Conservation (phyloP, 1,284 basidiomycete genomes). For the Hymenochaete sp. region DNA sequence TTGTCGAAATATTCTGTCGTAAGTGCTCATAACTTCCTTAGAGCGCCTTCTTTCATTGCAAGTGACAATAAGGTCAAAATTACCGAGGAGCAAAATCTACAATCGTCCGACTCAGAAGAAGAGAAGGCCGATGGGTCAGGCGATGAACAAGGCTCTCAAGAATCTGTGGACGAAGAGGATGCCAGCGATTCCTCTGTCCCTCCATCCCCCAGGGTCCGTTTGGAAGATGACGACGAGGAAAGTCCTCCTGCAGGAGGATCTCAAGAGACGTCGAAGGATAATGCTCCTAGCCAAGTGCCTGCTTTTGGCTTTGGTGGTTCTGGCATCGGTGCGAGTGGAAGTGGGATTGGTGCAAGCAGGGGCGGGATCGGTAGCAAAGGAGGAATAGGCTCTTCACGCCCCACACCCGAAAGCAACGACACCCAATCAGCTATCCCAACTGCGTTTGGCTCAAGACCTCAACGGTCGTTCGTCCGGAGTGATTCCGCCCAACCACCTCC, state of each 20-base stretch:
- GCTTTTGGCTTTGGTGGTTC: conserved; percentile 14
- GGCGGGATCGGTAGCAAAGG: conserved; percentile 31
- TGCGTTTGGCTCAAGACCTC: conserved; percentile 37
- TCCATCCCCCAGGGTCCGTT: conserved; percentile 43
- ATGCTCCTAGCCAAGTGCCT: conserved; percentile 20
- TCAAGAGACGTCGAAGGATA: conserved; percentile 29
- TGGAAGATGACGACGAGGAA: conserved; percentile 32
- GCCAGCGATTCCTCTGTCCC: conserved; percentile 27
- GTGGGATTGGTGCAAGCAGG: conserved; percentile 22
- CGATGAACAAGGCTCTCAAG: conserved; percentile 24
- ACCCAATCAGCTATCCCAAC: conserved; percentile 30
- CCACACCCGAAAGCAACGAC: conserved; percentile 15
- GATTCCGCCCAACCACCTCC: conserved; percentile 34
- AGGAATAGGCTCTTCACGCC: conserved; percentile 29
- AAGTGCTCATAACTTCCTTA: conserved; percentile 19
- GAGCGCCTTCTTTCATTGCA: conserved; percentile 68
- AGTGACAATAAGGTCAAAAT: conserved; percentile 44
- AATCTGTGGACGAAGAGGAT: conserved; percentile 31
- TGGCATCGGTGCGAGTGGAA: conserved; percentile 10
- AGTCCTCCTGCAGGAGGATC: conserved; percentile 43
- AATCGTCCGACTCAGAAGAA: conserved; percentile 24
- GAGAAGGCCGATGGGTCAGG: conserved; percentile 26
- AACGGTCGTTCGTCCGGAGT: conserved; percentile 51
- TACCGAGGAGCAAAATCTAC: conserved; percentile 36
- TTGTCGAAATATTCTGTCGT: conserved; percentile 3